Base-by-base conservation (phyloP, 345 rosid genomes). In the Euphorbia lathyris region DNA sequence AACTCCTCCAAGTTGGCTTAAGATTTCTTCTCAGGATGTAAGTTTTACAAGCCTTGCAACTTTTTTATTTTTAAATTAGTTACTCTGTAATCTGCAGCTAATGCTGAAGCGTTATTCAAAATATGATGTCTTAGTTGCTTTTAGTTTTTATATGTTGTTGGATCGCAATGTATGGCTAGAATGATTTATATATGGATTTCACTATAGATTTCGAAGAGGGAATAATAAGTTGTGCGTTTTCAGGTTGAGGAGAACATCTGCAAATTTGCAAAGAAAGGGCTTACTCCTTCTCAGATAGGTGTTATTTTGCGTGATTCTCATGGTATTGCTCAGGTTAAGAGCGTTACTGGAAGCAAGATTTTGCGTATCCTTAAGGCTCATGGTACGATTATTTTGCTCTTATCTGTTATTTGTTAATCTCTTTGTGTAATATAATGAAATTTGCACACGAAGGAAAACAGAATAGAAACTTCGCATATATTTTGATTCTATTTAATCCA, bases 1-100 rank as follows among this genome's bases (percentile, higher is more conserved):
- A 58, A 89, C 97, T 13, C 80, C 97, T 4, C 96, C 96, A 1
- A 78, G 85, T 25, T 91, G 97, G 97, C 86, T 91, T 66, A 91
- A 91, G 83, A 82, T 80, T 69, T 56, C 85, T 70, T 25, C 86
- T 55, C 88, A 82, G 65, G 93, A 88, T 79, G 93, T 88, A 62
- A 88, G 82, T 67, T 14, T 9, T 62, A 27, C 5, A 23, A 26
- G 12, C 50, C 8, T 13, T 34, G 9, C 4, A 16, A n/a, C 13
- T 30, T 9, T 2, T 66, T 27, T n/a, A 13, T 4, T 52, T n/a
- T 19, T 23, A 1, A 6, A 68, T 59, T 45, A 16, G 13, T 40
- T 10, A 9, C 29, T 68, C 25, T 45, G 19, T 45, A 29, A 14
- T 30, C 1, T 69, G 60, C 5, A 47, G 16, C 26, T 16, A 20